phyloP scores from a whole-genome alignment of 164 flowering plant genomes.

The Berberis thunbergii region DNA sequence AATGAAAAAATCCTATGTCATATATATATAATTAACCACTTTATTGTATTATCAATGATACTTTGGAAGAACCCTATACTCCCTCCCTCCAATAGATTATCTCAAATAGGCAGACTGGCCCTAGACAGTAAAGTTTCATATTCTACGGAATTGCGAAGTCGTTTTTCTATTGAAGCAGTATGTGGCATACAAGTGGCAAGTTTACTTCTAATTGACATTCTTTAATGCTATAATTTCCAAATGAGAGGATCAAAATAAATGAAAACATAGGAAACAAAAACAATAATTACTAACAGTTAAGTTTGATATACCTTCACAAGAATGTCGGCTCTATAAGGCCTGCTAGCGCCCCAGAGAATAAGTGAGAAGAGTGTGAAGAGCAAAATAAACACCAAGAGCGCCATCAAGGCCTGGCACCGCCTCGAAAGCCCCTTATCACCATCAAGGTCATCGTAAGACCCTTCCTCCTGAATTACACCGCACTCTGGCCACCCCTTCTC shows the following conservation, averaged over 20 bases:
- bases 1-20: too few species aligned
- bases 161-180: too few species aligned
- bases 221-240: neutral
- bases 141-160: too few species aligned
- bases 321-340: slow-evolving; percentile 43
- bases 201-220: too few species aligned
- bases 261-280: neutral
- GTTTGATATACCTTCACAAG: slow-evolving; percentile 33
- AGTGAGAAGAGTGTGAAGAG: slow-evolving; percentile 46
- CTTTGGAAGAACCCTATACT: too few species aligned
- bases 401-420: slow-evolving; percentile 31
- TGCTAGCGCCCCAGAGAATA: slow-evolving; percentile 61
- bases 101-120: too few species aligned
- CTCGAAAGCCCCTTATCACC: slow-evolving; percentile 20
- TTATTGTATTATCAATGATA: too few species aligned
- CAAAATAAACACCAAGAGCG: slow-evolving; percentile 6
- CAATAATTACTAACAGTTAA: neutral
- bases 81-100: too few species aligned
- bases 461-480: slow-evolving; percentile 81
- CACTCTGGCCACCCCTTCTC: slow-evolving; percentile 98
- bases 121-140: too few species aligned
- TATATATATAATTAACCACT: too few species aligned
- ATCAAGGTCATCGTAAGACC: slow-evolving; percentile 58
- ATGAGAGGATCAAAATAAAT: neutral
- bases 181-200: too few species aligned